Conservation (phyloP, 768 basidiomycete genomes). For the Amanita muscaria region DNA sequence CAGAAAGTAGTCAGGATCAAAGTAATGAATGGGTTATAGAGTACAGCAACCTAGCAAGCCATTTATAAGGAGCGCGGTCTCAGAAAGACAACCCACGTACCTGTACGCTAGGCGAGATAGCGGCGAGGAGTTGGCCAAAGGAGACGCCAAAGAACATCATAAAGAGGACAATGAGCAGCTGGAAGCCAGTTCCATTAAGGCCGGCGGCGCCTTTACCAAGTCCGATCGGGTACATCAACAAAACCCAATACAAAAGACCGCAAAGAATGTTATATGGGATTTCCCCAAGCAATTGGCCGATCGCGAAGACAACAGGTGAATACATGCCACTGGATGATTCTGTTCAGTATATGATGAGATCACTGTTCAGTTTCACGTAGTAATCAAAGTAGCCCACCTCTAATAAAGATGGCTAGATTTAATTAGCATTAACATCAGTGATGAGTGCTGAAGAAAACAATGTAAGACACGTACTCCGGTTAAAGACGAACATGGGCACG, state of each 20-base stretch:
- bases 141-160: constrained; percentile 60
- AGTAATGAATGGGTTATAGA: constrained; percentile 72
- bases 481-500: constrained; percentile 76
- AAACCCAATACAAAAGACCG: constrained; percentile 63
- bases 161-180: constrained; percentile 60
- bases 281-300: constrained; percentile 75
- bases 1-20: constrained; percentile 65
- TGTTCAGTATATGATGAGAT: constrained; percentile 10
- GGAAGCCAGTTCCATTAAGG: constrained; percentile 59
- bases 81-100: constrained; percentile 18
- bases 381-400: constrained; percentile 14
- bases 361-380: neutral
- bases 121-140: constrained; percentile 65
- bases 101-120: constrained; percentile 68
- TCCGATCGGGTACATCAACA: constrained; percentile 66
- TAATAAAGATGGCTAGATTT: constrained; percentile 28
- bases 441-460: neutral
- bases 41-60: constrained; percentile 50
- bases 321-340: constrained; percentile 84
- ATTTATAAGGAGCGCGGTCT: constrained; percentile 16
- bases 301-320: constrained; percentile 76
- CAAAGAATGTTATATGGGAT: constrained; percentile 70
- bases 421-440: constrained; percentile 10
- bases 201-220: constrained; percentile 58
- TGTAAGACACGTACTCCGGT: constrained; percentile 33